phyloP scores from a whole-genome alignment of 257 asterid genomes.

The Solanum habrochaites region DNA sequence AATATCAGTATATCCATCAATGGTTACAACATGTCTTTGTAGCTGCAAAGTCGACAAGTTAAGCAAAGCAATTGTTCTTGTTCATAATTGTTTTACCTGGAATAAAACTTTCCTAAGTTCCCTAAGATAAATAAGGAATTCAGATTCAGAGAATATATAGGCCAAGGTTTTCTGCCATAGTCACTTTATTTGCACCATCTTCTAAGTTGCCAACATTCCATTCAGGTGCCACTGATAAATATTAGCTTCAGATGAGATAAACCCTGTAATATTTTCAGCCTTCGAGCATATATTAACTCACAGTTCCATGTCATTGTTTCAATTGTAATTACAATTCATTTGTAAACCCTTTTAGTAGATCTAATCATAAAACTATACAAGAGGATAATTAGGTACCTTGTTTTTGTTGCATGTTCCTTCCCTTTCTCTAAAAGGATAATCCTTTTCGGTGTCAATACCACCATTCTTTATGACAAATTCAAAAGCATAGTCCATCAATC shows the following conservation, averaged over 20 bases:
- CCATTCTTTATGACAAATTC: slow-evolving; percentile 54
- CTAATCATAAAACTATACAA: background rate
- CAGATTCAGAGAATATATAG: background rate
- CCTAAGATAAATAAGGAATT: background rate
- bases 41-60: slow-evolving; percentile 30
- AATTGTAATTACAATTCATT: background rate
- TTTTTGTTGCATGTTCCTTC: slow-evolving; percentile 49
- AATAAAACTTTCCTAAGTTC: background rate
- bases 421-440: slow-evolving; percentile 58
- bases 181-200: background rate
- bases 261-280: background rate
- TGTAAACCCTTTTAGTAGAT: background rate
- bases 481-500: slow-evolving; percentile 84
- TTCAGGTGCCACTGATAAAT: background rate
- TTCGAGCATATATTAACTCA: background rate
- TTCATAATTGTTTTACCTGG: background rate
- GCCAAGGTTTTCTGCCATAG: background rate
- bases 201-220: background rate
- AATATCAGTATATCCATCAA: slow-evolving; percentile 68
- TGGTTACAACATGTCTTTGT: slow-evolving; percentile 60
- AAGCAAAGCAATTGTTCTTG: background rate
- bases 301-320: background rate
- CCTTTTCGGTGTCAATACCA: slow-evolving; percentile 84
- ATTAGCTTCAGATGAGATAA: background rate
- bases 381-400: slow-evolving; percentile 31